Conservation (phyloP, 2,329 filamentous ascomycete genomes). For the Clarireedia homoeocarpa region DNA sequence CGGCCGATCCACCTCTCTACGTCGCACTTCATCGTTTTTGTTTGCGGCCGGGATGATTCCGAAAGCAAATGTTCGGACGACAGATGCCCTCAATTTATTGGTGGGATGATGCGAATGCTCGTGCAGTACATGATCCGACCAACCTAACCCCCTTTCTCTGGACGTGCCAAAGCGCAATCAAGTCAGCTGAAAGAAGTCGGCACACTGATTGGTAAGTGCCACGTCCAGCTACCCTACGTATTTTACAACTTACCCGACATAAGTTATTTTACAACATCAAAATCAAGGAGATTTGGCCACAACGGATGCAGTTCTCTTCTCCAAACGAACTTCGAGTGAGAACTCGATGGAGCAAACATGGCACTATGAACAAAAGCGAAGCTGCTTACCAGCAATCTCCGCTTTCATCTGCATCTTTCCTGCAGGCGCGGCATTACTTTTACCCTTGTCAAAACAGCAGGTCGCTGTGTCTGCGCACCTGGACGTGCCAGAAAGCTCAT, state of each 20-base stretch:
- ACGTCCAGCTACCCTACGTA: no score
- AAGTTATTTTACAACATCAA: no score
- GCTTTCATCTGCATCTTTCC: not conserved
- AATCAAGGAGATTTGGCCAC: no score
- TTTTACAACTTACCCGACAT: no score
- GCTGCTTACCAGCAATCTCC: constrained; percentile 1
- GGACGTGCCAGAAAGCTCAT: constrained; percentile 13
- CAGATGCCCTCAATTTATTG: not conserved
- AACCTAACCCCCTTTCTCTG: not conserved
- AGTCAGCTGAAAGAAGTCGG: no score
- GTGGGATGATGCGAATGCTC: not conserved
- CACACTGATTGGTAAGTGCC: no score
- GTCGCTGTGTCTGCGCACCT: constrained; percentile 7
- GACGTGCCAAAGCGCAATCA: not conserved
- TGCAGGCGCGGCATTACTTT: not conserved
- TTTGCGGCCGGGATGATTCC: not conserved
- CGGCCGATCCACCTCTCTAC: not conserved
- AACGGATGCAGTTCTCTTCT: not conserved
- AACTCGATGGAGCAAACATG: not conserved
- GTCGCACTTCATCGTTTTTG: not conserved
- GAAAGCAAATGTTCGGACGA: not conserved
- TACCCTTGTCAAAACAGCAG: constrained; percentile 11
- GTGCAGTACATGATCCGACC: not conserved
- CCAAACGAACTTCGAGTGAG: not conserved
- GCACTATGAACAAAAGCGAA: no score